A percentile compares a stretch with the other conserved stretches of the same genome.
Conservation (phyloP, 805 yeast species). For the Starmerella sp. region DNA sequence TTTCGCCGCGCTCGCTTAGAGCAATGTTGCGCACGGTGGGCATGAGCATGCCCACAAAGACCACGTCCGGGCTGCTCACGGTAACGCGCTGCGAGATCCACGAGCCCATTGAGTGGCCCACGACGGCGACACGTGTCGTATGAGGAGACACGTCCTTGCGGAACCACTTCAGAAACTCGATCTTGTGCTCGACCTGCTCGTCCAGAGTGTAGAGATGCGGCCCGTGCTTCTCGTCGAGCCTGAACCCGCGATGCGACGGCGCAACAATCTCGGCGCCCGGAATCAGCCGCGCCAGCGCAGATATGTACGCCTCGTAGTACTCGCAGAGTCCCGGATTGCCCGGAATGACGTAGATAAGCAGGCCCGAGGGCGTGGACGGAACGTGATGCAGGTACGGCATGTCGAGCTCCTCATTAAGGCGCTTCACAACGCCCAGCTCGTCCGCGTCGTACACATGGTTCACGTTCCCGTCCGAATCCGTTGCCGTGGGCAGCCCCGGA, state of each 20-base stretch:
- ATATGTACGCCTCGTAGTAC: constrained; percentile 48
- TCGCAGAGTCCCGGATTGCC: constrained; percentile 70
- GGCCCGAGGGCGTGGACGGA: neutral
- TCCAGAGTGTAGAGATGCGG: constrained; percentile 33
- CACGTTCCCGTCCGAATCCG: constrained; percentile 19
- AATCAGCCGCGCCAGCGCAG: constrained; percentile 32
- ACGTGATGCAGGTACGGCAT: constrained; percentile 2
- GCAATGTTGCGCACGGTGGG: constrained; percentile 61
- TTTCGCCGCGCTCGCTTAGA: constrained; percentile 33
- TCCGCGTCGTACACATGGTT: constrained; percentile 13
- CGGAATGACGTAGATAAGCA: constrained; percentile 48
- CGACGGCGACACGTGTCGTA: constrained; percentile 34
- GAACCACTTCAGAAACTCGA: constrained; percentile 36
- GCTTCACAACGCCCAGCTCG: neutral
- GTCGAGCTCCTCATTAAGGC: neutral
- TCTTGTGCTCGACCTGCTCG: constrained; percentile 50
- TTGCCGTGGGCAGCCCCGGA: constrained; percentile 19
- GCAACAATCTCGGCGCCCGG: constrained; percentile 45
- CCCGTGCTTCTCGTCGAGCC: constrained; percentile 17
- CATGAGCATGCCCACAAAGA: constrained; percentile 49
- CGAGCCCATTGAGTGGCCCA: constrained; percentile 67
- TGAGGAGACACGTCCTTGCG: constrained; percentile 6
- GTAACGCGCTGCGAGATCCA: constrained; percentile 49
- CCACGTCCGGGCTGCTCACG: constrained; percentile 23
- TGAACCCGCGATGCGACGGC: constrained; percentile 56